Evolutionary conservation across 2,329 filamentous ascomycete species (phyloP).

Genomic region (Colletotrichum higginsianum): DNA sequence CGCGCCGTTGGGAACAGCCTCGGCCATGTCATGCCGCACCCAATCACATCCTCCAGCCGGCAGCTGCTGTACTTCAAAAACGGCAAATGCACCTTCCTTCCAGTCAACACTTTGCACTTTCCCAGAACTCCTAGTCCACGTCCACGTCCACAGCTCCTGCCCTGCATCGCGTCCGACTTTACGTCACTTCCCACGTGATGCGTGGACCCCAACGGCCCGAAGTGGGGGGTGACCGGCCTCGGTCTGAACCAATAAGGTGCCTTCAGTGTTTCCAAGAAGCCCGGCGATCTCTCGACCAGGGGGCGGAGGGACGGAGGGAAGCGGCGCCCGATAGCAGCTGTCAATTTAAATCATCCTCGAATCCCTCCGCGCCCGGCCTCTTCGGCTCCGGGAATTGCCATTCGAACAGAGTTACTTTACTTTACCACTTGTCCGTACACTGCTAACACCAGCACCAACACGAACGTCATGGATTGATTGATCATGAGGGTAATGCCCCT

Average conservation of each 20-base stretch:
- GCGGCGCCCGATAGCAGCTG: too few species aligned
- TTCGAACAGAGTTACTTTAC: too few species aligned
- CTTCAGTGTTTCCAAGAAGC: background rate
- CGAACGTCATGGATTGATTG: too few species aligned
- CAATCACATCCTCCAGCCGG: too few species aligned
- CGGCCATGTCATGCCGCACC: too few species aligned
- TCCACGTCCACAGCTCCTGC: too few species aligned
- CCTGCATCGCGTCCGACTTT: conserved; percentile 5
- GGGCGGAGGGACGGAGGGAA: background rate
- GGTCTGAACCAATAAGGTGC: background rate
- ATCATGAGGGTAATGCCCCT: conserved; percentile 2
- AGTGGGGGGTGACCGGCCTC: background rate
- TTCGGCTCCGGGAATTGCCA: conserved; percentile 22
- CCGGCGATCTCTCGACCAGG: conserved; percentile 22
- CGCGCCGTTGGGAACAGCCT: too few species aligned
- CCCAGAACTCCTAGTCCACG: background rate
- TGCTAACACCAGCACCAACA: too few species aligned
- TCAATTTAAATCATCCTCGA: background rate
- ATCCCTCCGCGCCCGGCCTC: background rate
- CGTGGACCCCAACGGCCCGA: background rate
- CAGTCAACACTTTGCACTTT: conserved; percentile 28
- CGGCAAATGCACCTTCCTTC: too few species aligned
- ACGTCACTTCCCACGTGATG: conserved; percentile 40
- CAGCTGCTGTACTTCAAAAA: too few species aligned
- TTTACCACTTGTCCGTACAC: too few species aligned